Evolutionary conservation across 495 filamentous ascomycete genomes (phyloP), one percentile per base, ranked within the genome.

Genomic region (Trichoderma parareesei): DNA sequence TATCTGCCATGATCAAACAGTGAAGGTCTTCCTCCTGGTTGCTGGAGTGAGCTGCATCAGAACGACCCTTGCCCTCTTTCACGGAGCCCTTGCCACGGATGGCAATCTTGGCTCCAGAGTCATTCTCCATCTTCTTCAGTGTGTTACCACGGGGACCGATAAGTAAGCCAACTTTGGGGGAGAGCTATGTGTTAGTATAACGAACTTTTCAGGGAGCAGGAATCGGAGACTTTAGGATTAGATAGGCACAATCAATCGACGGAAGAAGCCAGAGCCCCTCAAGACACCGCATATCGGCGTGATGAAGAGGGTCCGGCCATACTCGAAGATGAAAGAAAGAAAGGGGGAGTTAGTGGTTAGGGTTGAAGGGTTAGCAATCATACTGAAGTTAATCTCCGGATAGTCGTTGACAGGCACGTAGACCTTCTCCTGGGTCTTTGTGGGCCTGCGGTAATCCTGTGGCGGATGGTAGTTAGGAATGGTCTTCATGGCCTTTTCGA

Each of bases 381-480:
- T 97, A 98, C 94, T 98, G 91, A 98, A 99, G 90, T 99, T 99
- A 90, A 99, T 97, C 79, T 98, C 95, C 84, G 95, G 95, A 81
- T 99, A 99, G 79, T 99, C 95, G 87, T 98, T 98, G 81, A 98
- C 94, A 72, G 94, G 94, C 74, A 98, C 94, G 76, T 98, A 98
- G 87, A 98, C 93, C 85, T 98, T 98, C 86, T 98, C 94, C 78
- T 97, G 92, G 72, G 94, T 97, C 90, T 98, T 98, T 72, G 92
- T 96, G 44, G 94, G 94, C 64, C 94, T 91, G 74, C 94, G 90
- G 76, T 98, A 98, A 76, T 98, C 94, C 80, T 91, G 88, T 48
- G 94, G 94, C 70, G 94, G 93, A 75, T 97, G 90, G 71, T 98
- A 98, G 82, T 97, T 96, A 79, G 93, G 91, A 72, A 98, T 96